Percentiles rank a stretch among this genome's conserved stretches.
These are phyloP conservation scores for Neolentinus lepideus DNA, from an alignment of 1,284 basidiomycete genomes.

Conservation along the genomic window DNA sequence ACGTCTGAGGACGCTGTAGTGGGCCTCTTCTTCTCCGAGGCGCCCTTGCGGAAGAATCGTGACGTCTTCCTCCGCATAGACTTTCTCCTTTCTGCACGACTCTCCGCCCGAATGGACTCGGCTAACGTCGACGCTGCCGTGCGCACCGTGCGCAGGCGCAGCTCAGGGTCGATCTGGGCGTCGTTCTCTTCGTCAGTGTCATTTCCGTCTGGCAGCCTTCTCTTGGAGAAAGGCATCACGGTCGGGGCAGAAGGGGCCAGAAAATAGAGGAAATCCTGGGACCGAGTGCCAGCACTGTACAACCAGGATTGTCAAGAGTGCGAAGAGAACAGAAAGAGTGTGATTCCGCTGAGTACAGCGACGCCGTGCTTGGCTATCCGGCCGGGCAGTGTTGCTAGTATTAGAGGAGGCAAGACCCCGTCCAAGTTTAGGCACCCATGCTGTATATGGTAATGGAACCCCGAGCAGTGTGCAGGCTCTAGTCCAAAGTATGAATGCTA, in stretches of 20 bases:
- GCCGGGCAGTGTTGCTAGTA: neutral
- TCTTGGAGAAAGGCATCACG: neutral
- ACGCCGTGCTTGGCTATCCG: neutral
- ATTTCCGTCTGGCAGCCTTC: conserved; percentile 22
- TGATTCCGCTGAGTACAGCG: neutral
- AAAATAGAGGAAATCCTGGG: neutral
- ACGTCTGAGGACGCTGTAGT: conserved; percentile 18
- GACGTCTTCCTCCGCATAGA: conserved; percentile 48
- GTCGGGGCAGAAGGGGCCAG: neutral
- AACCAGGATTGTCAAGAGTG: neutral
- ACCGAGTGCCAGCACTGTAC: neutral
- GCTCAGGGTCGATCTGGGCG: conserved; percentile 72
- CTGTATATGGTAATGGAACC: neutral
- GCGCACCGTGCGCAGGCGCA: conserved; percentile 80
- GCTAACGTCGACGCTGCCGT: conserved; percentile 87
- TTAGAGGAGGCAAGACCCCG: neutral
- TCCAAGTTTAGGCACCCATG: neutral
- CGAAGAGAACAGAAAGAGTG: neutral
- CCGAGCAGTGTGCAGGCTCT: neutral
- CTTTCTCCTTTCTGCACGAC: conserved; percentile 59
- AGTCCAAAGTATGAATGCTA: neutral
- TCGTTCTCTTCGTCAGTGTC: conserved; percentile 53
- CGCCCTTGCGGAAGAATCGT: conserved; percentile 48
- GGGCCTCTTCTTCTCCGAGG: conserved; percentile 37
- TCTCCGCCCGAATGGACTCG: conserved; percentile 76